A percentile compares a stretch with the other conserved stretches of the same genome.
Conservation (phyloP, 257 asterid genomes). For the Lantana camara region DNA sequence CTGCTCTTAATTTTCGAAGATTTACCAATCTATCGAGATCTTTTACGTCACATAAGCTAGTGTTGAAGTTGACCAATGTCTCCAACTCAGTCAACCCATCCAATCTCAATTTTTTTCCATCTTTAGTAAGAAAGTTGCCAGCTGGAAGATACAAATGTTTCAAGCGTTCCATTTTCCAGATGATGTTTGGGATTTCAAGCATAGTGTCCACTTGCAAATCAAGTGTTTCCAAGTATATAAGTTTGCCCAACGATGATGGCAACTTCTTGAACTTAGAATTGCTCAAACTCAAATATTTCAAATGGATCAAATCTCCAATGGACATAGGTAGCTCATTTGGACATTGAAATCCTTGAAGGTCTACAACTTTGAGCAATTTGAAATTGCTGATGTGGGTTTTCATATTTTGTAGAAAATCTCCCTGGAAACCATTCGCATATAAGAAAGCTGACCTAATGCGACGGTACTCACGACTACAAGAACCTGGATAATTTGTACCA, state of each 20-base stretch:
- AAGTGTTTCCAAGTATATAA: constrained; percentile 37
- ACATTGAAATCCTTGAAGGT: constrained; percentile 32
- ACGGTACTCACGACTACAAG: constrained; percentile 13
- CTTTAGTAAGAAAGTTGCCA: constrained; percentile 25
- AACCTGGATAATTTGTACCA: not conserved
- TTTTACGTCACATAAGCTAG: constrained; percentile 41
- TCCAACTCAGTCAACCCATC: constrained; percentile 35
- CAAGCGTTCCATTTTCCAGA: constrained; percentile 37
- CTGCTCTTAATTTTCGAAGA: constrained; percentile 44
- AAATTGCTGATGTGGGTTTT: constrained; percentile 16
- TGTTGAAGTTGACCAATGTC: constrained; percentile 47
- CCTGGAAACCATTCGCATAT: constrained; percentile 36
- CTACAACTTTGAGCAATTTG: constrained; percentile 31
- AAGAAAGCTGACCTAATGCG: constrained; percentile 41
- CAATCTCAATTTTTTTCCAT: constrained; percentile 30
- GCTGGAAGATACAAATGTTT: constrained; percentile 52
- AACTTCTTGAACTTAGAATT: constrained; percentile 39
- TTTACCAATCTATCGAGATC: constrained; percentile 39
- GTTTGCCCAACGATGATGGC: constrained; percentile 41
- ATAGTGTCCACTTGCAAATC: constrained; percentile 34
- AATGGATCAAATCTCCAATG: too few species aligned
- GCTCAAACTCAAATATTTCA: too few species aligned
- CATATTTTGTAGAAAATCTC: constrained; percentile 19
- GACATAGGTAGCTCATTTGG: constrained; percentile 23
- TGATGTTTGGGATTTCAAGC: constrained; percentile 38